Evolutionary conservation across 78 protist species (phyloP).

Genomic region (Goniomonas avonlea): DNA sequence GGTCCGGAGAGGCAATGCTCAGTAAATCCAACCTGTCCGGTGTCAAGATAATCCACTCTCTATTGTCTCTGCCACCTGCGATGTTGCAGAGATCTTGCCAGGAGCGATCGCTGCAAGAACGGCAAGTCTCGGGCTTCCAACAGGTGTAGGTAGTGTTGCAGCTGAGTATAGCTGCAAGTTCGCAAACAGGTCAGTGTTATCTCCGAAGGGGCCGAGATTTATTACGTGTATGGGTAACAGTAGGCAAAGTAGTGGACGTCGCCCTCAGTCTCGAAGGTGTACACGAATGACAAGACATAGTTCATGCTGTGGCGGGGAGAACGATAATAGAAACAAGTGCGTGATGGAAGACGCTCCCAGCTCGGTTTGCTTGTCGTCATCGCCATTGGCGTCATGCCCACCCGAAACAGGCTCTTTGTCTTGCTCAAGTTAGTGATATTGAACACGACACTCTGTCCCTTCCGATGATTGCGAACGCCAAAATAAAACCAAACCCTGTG

Average conservation of each 20-base stretch:
- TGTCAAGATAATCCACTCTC: no score
- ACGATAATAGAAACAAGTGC: slow-evolving; percentile 28
- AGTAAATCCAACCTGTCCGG: no score
- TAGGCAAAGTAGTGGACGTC: slow-evolving; percentile 54
- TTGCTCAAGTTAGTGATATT: slow-evolving; percentile 35
- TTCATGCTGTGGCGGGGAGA: not conserved
- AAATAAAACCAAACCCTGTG: slow-evolving; percentile 54
- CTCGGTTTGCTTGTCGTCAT: not conserved
- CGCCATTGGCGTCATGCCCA: slow-evolving; percentile 57
- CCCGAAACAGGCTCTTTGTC: slow-evolving; percentile 33
- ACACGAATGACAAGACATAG: slow-evolving; percentile 40
- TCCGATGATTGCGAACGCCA: not conserved
- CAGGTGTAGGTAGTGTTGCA: slow-evolving; percentile 34
- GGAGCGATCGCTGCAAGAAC: not conserved
- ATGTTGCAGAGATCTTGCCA: slow-evolving; percentile 22
- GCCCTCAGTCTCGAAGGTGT: slow-evolving; percentile 26
- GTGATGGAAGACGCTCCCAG: slow-evolving; percentile 40
- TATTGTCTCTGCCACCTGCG: no score
- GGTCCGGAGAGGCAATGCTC: no score
- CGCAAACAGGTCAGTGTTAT: not conserved
- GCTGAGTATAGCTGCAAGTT: slow-evolving; percentile 47
- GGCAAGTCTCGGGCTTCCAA: not conserved
- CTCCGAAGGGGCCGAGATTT: no score
- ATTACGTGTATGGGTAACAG: not conserved
- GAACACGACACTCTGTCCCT: slow-evolving; percentile 26